Evolutionary conservation across 768 basidiomycete species (phyloP), one percentile per base, ranked within the genome.

Genomic region (Atractiella rhizophila): DNA sequence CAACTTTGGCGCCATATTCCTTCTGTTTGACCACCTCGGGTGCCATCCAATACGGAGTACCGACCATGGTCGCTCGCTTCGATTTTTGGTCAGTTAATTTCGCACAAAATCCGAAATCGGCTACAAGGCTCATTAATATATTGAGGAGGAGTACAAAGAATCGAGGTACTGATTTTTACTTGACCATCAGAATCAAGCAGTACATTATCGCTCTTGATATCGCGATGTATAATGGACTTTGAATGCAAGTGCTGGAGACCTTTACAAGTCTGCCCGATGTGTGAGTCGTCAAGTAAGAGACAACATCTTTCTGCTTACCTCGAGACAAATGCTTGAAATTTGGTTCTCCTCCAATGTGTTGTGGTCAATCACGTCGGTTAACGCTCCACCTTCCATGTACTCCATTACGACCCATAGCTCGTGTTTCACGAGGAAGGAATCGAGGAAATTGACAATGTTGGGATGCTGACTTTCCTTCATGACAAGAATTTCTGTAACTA

Each of bases 341-440:
- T 68, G 15, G 82, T 79, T 57, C 79, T 91, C 21, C 85, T 80
- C 80, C 46, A 96, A 61, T 30, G 79, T 71, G 59, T 94, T 96
- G 52, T 86, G 83, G 64, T 94, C 88, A 52, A 98, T 94, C 32
- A 98, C 76, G 60, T 96, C 88, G 20, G 85, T 94, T 53, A 98
- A 64, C 15, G 88, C 85, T 29, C 91, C 91, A 7, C 86, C 86
- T 48, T 86, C 77, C 19, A 91, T 91, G 53, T 74, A 74, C 57
- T 98, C 91, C 91, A 98, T 98, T 28, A 76, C 82, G 49, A 98
- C 96, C 88, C 91, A 98, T 7, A 98, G 82, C 34, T 81, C 77
- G 19, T 83, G 80, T 56, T 91, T 85, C 56, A 86, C 68, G 59
- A 79, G 74, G 62, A 83, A 91, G 42, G 82, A 80, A 37, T 62